Evolutionary conservation across 1,284 basidiomycete species (phyloP), one percentile per base, ranked within the genome.

Genomic region (Cryptococcus sp.): DNA sequence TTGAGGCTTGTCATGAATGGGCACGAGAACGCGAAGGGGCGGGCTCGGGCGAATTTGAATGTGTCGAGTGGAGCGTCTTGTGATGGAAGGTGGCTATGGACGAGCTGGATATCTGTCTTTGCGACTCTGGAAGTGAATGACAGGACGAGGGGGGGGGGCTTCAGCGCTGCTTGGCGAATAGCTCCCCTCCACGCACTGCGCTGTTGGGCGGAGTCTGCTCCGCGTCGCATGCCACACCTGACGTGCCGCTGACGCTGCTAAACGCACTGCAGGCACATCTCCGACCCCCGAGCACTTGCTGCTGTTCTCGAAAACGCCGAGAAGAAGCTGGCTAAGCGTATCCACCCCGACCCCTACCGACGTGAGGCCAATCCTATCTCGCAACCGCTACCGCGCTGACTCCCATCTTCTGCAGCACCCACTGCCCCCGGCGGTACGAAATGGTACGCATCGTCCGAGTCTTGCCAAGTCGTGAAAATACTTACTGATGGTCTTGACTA

Each of bases 331-430:
- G 86, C 84, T 15, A 77, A 77, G 35, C 82, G 79, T 67, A 80
- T 80, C 62, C 93, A 97, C 75, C 93, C 92, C 12, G 93, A 96
- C 77, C 93, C 93, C 50, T 92, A 93, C 78, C 87, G 88, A 77
- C 80, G 93, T 96, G 78, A 79, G 85, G 82, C 28, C 21, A 7
- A 3, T 36, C 11, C 2, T 11, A 38, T 36, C 8, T n/a, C 4
- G 18, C 4, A 6, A 37, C 23, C 38, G 23, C 35, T 43, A 20
- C 16, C 20, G 3, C 50, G 21, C 39, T 44, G 39, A 44, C 47
- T 18, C 46, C 16, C 38, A 5, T 64, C 23, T 65, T 66, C 57
- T 21, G 16, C 62, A 94, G 91, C 85, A 59, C 82, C 89, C 46
- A 70, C 81, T 47, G 87, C 85, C 72, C 89, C 89, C 50, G 89